Evolutionary conservation across 371 early-diverging fungal genomes (phyloP).

Genomic region (Smittium culicis): DNA sequence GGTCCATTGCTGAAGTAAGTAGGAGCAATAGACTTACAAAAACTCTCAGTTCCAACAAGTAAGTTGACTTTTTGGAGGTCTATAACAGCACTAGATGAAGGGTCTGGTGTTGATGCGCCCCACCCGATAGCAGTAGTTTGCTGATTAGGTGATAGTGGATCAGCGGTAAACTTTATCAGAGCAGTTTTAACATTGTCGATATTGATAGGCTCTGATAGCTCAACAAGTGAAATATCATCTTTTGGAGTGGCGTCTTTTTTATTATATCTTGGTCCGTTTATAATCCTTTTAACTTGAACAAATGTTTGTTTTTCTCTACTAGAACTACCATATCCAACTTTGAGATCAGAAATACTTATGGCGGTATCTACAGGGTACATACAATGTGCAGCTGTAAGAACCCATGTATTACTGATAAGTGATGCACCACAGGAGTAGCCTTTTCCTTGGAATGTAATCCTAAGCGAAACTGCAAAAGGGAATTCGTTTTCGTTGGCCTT

Average conservation of each 20-base stretch:
- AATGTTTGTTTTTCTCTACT: constrained; percentile 9
- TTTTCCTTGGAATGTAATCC: background rate
- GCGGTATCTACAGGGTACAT: constrained; percentile 12
- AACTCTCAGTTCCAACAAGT: constrained; percentile 3
- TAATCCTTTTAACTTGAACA: constrained; percentile 5
- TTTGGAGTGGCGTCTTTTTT: background rate
- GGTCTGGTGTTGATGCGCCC: background rate
- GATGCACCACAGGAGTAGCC: constrained; percentile 30
- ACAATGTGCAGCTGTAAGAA: constrained; percentile 39
- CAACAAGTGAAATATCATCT: constrained; percentile 5
- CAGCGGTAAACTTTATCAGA: background rate
- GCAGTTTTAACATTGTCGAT: background rate
- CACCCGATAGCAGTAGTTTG: background rate
- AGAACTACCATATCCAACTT: constrained; percentile 7
- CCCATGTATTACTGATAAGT: constrained; percentile 23
- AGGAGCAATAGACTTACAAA: constrained; percentile 3
- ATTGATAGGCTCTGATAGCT: background rate
- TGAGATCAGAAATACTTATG: background rate
- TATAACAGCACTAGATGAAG: background rate
- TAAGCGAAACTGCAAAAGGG: constrained; percentile 5
- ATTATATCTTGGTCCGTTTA: background rate
- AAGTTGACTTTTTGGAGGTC: constrained; percentile 1
- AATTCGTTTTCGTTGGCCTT: constrained; percentile 1
- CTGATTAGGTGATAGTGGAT: background rate
- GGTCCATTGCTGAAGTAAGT: background rate